These are phyloP conservation scores for Cenococcum geophilum DNA, from an alignment of 495 filamentous ascomycete genomes.

Conservation along the genomic window DNA sequence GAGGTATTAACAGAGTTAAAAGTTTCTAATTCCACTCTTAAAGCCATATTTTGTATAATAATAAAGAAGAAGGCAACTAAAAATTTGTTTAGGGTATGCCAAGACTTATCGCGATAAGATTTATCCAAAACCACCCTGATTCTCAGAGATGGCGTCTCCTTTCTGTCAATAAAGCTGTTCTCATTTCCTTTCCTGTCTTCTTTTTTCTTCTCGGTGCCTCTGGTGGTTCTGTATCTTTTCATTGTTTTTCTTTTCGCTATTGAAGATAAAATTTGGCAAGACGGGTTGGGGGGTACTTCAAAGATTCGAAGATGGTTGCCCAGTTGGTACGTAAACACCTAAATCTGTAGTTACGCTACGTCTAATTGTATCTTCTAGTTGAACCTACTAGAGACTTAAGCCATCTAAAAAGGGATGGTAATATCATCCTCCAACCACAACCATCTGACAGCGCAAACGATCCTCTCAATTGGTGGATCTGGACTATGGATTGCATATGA, in stretches of 20 bases:
- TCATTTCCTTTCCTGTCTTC: slow-evolving; percentile 5
- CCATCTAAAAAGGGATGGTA: slow-evolving; percentile 52
- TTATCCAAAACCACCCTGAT: too few relatives aligned
- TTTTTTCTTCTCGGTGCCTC: background rate
- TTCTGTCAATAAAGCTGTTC: background rate
- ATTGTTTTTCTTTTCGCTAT: background rate
- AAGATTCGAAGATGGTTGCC: slow-evolving; percentile 21
- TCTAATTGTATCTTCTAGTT: background rate
- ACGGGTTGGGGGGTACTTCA: slow-evolving; percentile 26
- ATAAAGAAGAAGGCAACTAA: too few relatives aligned
- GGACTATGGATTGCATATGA: background rate
- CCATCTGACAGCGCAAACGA: slow-evolving; percentile 87
- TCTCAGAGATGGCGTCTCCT: background rate
- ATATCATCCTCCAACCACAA: slow-evolving; percentile 85
- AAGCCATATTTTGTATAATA: too few relatives aligned
- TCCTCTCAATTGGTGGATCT: slow-evolving; percentile 75
- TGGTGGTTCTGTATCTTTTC: background rate
- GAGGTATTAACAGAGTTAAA: too few relatives aligned
- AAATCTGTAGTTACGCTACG: background rate
- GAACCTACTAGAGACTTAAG: slow-evolving; percentile 6
- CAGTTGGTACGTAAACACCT: slow-evolving; percentile 8
- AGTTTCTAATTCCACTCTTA: too few relatives aligned
- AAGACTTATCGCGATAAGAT: too few relatives aligned
- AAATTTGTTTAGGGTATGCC: too few relatives aligned
- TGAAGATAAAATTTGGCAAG: background rate